Evolutionary conservation across 1,284 basidiomycete genomes (phyloP).

Genomic region (Inonotus obliquus): DNA sequence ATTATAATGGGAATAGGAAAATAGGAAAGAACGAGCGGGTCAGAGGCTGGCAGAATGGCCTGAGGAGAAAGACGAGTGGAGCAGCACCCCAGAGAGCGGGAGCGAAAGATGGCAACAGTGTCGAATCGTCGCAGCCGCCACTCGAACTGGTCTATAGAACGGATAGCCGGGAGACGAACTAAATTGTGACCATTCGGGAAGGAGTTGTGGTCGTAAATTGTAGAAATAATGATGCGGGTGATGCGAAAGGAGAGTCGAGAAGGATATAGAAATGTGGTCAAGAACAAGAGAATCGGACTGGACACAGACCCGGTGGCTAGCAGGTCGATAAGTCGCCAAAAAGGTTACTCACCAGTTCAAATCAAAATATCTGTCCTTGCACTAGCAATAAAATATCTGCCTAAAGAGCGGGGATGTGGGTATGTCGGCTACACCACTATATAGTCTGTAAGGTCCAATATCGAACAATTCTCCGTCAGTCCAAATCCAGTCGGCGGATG

Average conservation of each 20-base stretch:
- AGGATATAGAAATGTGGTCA: not conserved
- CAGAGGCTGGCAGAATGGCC: not conserved
- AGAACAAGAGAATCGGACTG: not conserved
- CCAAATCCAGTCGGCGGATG: not conserved
- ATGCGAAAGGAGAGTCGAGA: slow-evolving; percentile 1
- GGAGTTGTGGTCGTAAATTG: not conserved
- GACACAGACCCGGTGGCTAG: not conserved
- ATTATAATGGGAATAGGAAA: not conserved
- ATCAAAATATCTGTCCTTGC: not conserved
- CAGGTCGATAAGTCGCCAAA: not conserved
- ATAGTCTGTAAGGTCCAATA: not conserved
- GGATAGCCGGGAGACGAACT: not conserved
- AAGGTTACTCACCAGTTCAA: slow-evolving; percentile 11
- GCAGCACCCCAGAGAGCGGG: not conserved
- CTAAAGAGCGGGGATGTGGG: not conserved
- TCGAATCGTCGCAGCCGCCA: not conserved
- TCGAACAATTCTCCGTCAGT: not conserved
- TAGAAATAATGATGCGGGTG: not conserved
- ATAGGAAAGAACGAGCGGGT: not conserved
- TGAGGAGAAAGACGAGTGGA: not conserved
- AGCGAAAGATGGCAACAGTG: not conserved
- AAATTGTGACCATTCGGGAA: not conserved
- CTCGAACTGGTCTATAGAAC: not conserved
- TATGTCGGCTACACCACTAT: not conserved
- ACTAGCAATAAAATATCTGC: not conserved